These are phyloP conservation scores for Aureobasidium sp. DNA, from an alignment of 2,329 filamentous ascomycete genomes.

Conservation along the genomic window DNA sequence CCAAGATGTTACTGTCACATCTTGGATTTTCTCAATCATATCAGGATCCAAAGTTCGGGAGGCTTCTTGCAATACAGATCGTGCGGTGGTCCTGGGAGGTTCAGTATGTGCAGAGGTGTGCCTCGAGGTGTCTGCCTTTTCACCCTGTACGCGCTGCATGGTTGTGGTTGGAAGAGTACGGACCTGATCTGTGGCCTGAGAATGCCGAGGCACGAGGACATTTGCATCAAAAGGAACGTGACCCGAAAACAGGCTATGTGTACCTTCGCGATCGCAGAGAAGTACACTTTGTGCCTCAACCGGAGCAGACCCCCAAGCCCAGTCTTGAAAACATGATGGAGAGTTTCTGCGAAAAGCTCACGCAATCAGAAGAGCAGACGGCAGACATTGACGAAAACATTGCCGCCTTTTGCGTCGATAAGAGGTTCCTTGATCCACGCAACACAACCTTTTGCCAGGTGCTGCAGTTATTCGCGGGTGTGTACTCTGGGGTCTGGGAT, in stretches of 20 bases:
- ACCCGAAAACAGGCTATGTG: background rate
- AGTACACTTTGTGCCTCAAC: too few relatives aligned
- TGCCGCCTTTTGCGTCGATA: background rate
- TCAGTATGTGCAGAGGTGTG: background rate
- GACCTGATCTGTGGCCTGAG: background rate
- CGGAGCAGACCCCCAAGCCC: too few relatives aligned
- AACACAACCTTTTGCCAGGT: background rate
- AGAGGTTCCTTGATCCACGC: background rate
- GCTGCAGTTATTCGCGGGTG: background rate
- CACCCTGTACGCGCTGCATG: background rate
- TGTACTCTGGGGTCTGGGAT: background rate
- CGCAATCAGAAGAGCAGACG: too few relatives aligned
- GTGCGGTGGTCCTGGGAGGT: background rate
- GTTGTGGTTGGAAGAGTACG: slow-evolving; percentile 4
- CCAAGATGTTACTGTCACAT: background rate
- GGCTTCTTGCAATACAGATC: background rate
- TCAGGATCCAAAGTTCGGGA: background rate
- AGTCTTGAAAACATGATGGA: too few relatives aligned
- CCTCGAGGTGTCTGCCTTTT: background rate
- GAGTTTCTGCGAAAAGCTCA: too few relatives aligned
- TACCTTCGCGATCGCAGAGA: background rate
- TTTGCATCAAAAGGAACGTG: background rate
- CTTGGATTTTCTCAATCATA: background rate
- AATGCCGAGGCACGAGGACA: background rate
- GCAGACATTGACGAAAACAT: background rate